Base-by-base conservation (phyloP, 306 rosid species). In the Abrus precatorius region DNA sequence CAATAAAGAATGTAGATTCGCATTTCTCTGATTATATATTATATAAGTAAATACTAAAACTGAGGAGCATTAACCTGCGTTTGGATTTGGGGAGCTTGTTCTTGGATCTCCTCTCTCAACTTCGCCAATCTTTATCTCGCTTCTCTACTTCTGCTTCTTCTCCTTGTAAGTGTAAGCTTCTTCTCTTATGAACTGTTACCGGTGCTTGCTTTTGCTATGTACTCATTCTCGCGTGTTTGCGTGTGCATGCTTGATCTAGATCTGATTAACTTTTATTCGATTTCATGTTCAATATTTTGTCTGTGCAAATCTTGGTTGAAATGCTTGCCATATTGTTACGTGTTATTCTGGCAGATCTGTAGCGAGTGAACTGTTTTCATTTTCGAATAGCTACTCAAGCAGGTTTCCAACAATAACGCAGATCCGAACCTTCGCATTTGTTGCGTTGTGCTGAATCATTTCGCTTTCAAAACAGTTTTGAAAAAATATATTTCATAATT, bases 51-150 rank as follows among this genome's bases (percentile, higher is more conserved):
- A 40, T 49, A n/a, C 33, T 71, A 53, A 75, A 64, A 13, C 9
- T 27, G n/a, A 77, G 49, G 12, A 61, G 5, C 54, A 12, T 11
- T 27, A 11, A 8, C 1, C 63, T n/a, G 50, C 34, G 38, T 12
- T 3, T 0, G 4, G 40, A 48, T 34, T 71, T 5, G 57, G 11
- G 45, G 69, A 75, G 60, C 36, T 56, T 34, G 7, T 28, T 55
- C 27, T 12, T 47, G 9, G 87, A 87, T 90, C 91, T 86, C 84
- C 83, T 41, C 53, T 71, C 78, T 4, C 13, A 34, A 70, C 27
- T 83, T 60, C 10, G 9, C 60, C 2, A 49, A 32, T 50, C 64
- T 60, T 6, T 13, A n/a, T 36, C 52, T 72, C 53, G 54, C 50
- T 43, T 33, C 14, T 74, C 79, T n/a, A 20, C 4, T 65, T 74